These are phyloP conservation scores for Pyrenochaeta sp. DNA, from an alignment of 2,329 filamentous ascomycete genomes.

Conservation along the genomic window DNA sequence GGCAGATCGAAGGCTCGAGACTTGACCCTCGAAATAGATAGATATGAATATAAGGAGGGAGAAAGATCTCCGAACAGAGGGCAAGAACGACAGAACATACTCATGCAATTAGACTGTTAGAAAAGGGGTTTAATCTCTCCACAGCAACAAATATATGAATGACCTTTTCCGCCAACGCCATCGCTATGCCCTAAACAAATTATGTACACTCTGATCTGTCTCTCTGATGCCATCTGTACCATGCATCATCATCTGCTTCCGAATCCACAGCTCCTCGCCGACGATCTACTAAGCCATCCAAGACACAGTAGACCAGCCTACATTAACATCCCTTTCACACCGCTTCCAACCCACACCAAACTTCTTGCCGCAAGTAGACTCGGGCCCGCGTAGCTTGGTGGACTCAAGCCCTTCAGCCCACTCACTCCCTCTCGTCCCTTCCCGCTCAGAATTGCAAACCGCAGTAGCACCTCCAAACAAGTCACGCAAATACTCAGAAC, in stretches of 20 bases:
- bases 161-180: neutral
- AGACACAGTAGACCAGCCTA: neutral
- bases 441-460: conserved; percentile 65
- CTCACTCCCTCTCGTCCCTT: conserved; percentile 30
- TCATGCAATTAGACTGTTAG: too few species aligned
- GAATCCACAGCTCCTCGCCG: neutral
- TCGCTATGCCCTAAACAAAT: neutral
- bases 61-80: too few species aligned
- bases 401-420: conserved; percentile 18
- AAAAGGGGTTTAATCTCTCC: too few species aligned
- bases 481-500: conserved; percentile 90
- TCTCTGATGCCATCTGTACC: too few species aligned
- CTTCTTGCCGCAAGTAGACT: conserved; percentile 34
- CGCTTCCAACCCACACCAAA: conserved; percentile 34
- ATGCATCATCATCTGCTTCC: too few species aligned
- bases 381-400: conserved; percentile 36
- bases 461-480: conserved; percentile 83
- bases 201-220: neutral
- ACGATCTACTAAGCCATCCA: neutral
- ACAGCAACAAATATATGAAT: neutral
- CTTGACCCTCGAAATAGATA: too few species aligned
- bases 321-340: conserved; percentile 24
- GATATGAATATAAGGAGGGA: too few species aligned
- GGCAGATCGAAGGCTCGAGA: too few species aligned
- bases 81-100: too few species aligned